Percentiles rank a stretch among this genome's conserved stretches.
phyloP scores from a whole-genome alignment of 495 filamentous ascomycete genomes.

The Aspergillus mulundensis region DNA sequence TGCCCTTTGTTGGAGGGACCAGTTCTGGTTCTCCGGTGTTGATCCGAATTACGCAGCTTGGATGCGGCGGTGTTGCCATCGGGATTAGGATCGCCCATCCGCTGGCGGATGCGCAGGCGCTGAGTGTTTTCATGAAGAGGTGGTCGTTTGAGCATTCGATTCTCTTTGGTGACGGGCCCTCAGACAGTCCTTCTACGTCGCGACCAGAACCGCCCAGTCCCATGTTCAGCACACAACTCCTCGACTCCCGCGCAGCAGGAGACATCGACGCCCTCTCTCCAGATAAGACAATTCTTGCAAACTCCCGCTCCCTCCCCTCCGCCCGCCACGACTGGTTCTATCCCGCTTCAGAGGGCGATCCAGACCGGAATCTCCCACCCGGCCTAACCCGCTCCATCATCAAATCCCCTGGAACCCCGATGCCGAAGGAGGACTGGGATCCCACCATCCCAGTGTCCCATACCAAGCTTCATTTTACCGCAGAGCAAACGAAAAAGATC shows the following conservation, averaged over 20 bases:
- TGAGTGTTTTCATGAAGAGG: slow-evolving; percentile 45
- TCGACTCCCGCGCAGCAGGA: slow-evolving; percentile 27
- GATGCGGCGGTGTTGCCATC: slow-evolving; percentile 39
- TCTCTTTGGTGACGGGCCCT: slow-evolving; percentile 7
- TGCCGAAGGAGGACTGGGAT: slow-evolving; percentile 30
- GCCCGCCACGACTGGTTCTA: slow-evolving; percentile 35
- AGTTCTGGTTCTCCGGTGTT: slow-evolving; percentile 19
- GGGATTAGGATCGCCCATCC: slow-evolving; percentile 42
- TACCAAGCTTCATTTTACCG: slow-evolving; percentile 23
- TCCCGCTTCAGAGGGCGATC: background rate
- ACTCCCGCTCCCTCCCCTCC: slow-evolving; percentile 19
- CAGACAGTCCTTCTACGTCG: background rate
- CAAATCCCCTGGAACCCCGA: slow-evolving; percentile 13
- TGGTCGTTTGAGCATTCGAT: slow-evolving; percentile 32
- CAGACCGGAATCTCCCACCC: background rate
- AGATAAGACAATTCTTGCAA: slow-evolving; percentile 16
- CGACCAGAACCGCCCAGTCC: slow-evolving; percentile 7
- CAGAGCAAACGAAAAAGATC: slow-evolving; percentile 15
- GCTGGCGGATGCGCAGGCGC: slow-evolving; percentile 43
- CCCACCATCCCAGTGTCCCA: slow-evolving; percentile 16
- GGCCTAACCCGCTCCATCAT: background rate
- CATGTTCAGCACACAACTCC: slow-evolving; percentile 24
- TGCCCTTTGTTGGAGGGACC: slow-evolving; percentile 12
- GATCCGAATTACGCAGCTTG: slow-evolving; percentile 37
- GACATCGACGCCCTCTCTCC: slow-evolving; percentile 25